Evolutionary conservation across 306 rosid species (phyloP).

Genomic region (Cicer bijugum): DNA sequence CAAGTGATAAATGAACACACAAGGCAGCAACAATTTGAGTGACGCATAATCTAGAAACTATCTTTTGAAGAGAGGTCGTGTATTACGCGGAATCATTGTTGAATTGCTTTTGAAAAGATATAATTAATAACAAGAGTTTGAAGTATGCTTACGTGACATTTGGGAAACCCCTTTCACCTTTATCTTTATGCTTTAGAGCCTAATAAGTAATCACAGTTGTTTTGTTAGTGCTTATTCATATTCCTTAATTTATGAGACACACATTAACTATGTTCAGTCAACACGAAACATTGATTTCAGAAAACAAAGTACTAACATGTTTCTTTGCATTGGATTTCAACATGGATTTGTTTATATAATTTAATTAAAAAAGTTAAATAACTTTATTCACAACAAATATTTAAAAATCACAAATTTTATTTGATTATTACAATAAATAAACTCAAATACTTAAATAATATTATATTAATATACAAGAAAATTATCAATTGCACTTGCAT

Average conservation of each 20-base stretch:
- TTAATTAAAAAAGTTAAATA: too few relatives aligned
- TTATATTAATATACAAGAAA: too few relatives aligned
- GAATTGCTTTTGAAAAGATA: neutral
- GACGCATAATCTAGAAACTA: neutral
- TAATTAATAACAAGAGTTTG: neutral
- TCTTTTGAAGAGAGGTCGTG: conserved; percentile 5
- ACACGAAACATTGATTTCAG: too few relatives aligned
- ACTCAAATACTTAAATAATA: too few relatives aligned
- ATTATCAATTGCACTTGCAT: too few relatives aligned
- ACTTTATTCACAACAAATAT: too few relatives aligned
- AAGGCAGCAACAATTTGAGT: too few relatives aligned
- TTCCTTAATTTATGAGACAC: conserved; percentile 18
- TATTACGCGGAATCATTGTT: neutral
- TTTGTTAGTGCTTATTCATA: neutral
- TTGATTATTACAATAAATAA: too few relatives aligned
- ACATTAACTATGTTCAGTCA: neutral
- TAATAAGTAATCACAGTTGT: neutral
- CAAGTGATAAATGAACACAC: too few relatives aligned
- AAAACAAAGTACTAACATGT: too few relatives aligned
- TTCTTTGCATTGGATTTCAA: too few relatives aligned
- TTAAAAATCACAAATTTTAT: too few relatives aligned
- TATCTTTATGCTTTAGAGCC: neutral
- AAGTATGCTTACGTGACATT: conserved; percentile 28
- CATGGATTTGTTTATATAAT: neutral
- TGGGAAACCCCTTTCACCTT: conserved; percentile 25